Percentiles rank a stretch among this genome's conserved stretches.
These are phyloP conservation scores for Calocybe gangraenosa DNA, from an alignment of 768 basidiomycete genomes.

Conservation along the genomic window DNA sequence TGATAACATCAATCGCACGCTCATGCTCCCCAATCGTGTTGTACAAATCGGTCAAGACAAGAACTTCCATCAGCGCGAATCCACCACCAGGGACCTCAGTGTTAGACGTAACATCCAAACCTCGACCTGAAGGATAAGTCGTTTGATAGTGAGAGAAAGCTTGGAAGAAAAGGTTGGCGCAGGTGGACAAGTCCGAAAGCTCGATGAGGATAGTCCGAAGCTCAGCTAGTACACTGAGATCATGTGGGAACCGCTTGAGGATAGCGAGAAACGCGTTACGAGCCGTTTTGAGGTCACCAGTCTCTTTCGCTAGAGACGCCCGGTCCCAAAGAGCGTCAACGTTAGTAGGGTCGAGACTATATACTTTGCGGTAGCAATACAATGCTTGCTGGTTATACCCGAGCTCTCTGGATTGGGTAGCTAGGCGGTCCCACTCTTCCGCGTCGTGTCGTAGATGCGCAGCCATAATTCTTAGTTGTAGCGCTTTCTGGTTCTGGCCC, in stretches of 20 bases:
- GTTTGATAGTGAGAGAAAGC: conserved; percentile 70
- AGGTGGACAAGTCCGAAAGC: conserved; percentile 59
- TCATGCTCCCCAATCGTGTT: conserved; percentile 67
- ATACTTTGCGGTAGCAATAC: conserved; percentile 87
- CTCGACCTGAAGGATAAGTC: conserved; percentile 40
- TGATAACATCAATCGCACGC: conserved; percentile 62
- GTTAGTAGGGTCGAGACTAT: conserved; percentile 75
- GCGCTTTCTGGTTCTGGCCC: conserved; percentile 61
- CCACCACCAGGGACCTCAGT: conserved; percentile 38
- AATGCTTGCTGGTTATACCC: conserved; percentile 82
- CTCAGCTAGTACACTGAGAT: conserved; percentile 74
- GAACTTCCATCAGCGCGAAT: conserved; percentile 66
- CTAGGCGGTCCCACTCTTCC: conserved; percentile 86
- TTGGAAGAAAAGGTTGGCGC: conserved; percentile 61
- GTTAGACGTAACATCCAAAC: conserved; percentile 23
- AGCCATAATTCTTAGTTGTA: conserved; percentile 85
- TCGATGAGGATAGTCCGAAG: conserved; percentile 76
- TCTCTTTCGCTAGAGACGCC: conserved; percentile 73
- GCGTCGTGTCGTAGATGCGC: conserved; percentile 82
- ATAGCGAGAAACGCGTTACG: conserved; percentile 62
- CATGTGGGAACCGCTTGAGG: conserved; percentile 72
- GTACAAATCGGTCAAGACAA: conserved; percentile 82
- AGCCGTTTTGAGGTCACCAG: conserved; percentile 67
- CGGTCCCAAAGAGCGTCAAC: conserved; percentile 88
- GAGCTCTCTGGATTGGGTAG: conserved; percentile 66